Percentiles rank a stretch among this genome's conserved stretches.
phyloP scores from a whole-genome alignment of 1,139 yeast species.

The Protomyces gravidus region DNA sequence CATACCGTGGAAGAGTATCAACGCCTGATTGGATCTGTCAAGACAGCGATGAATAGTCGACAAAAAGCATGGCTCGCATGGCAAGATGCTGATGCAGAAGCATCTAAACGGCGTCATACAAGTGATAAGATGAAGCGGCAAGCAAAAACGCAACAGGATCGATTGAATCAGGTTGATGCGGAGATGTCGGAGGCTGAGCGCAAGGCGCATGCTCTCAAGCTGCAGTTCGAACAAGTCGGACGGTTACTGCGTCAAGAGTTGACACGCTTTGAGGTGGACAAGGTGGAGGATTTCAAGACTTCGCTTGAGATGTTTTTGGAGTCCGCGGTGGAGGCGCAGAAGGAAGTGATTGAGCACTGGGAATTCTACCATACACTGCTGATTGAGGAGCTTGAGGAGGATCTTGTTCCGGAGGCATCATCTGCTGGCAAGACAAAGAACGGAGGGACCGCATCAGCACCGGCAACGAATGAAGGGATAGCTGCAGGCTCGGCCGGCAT shows the following conservation, averaged over 20 bases:
- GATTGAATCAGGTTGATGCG: constrained; percentile 50
- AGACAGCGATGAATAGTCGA: constrained; percentile 71
- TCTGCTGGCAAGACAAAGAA: background rate
- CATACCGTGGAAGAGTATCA: constrained; percentile 83
- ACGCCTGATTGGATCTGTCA: constrained; percentile 70
- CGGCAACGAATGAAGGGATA: too few species aligned
- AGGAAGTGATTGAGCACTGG: constrained; percentile 46
- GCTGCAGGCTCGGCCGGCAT: background rate
- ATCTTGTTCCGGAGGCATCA: constrained; percentile 30
- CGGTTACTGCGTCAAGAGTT: constrained; percentile 66
- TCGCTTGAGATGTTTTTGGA: constrained; percentile 88
- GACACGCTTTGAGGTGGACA: constrained; percentile 65
- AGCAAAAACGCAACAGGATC: constrained; percentile 61
- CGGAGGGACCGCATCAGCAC: background rate
- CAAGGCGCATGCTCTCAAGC: constrained; percentile 55
- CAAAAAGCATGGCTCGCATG: constrained; percentile 62
- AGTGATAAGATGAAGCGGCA: constrained; percentile 55
- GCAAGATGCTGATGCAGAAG: constrained; percentile 51
- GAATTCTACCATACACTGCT: constrained; percentile 15
- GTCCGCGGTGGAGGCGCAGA: constrained; percentile 86
- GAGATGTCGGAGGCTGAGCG: constrained; percentile 59
- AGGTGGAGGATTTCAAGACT: constrained; percentile 79
- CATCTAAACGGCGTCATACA: constrained; percentile 47
- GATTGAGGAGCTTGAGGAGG: constrained; percentile 29
- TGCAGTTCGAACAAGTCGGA: constrained; percentile 58